These are phyloP conservation scores for Zygosaccharomyces pseudorouxii DNA, from an alignment of 805 yeast genomes.

Conservation along the genomic window DNA sequence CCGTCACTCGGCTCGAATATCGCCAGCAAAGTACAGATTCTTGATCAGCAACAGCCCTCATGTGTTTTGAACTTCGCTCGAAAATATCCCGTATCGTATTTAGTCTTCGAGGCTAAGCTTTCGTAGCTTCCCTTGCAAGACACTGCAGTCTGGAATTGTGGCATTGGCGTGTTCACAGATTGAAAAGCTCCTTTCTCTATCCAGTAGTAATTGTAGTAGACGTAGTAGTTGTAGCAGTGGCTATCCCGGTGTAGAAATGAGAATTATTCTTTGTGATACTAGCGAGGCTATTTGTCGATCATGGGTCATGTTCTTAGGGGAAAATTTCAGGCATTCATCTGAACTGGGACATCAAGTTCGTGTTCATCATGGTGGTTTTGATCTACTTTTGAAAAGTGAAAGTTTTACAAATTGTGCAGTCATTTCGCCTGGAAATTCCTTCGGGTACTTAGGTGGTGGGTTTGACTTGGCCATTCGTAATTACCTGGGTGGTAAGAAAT, in stretches of 20 bases:
- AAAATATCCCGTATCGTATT: background rate
- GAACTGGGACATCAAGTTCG: background rate
- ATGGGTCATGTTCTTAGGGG: conserved; percentile 17
- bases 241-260: conserved; percentile 2
- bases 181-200: background rate
- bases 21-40: background rate
- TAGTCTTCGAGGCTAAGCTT: too few species aligned
- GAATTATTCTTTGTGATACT: conserved; percentile 23
- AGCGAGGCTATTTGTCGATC: conserved; percentile 15
- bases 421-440: conserved; percentile 50
- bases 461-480: conserved; percentile 38
- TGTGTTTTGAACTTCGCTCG: background rate
- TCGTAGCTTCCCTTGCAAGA: background rate
- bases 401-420: conserved; percentile 27
- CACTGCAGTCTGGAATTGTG: background rate
- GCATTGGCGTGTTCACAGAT: background rate
- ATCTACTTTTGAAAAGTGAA: conserved; percentile 10
- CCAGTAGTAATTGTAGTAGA: background rate
- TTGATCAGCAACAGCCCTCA: background rate
- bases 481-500: conserved; percentile 27
- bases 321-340: background rate
- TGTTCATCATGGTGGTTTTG: conserved; percentile 16
- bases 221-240: background rate
- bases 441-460: conserved; percentile 50
- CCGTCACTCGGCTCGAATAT: background rate